Evolutionary conservation across 805 yeast species (phyloP).

Genomic region (Myxozyma udenii): DNA sequence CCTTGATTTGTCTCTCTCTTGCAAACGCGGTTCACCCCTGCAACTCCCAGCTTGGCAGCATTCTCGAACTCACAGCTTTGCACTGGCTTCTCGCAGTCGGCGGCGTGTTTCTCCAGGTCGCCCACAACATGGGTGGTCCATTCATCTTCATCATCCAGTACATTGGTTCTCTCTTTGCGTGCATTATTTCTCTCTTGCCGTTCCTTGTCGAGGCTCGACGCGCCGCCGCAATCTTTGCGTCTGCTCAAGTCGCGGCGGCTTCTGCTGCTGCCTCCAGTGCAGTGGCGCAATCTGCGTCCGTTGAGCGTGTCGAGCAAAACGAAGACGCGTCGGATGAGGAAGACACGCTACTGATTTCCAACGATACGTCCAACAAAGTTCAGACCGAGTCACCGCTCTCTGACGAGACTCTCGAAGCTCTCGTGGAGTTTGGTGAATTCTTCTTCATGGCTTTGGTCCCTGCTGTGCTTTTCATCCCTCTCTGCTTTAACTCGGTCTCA

Average conservation of each 20-base stretch:
- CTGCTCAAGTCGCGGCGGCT: neutral
- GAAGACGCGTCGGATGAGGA: slow-evolving; percentile 14
- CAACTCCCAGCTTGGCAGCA: neutral
- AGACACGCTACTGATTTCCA: slow-evolving; percentile 3
- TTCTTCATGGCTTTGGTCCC: slow-evolving; percentile 11
- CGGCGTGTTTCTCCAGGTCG: slow-evolving; percentile 1
- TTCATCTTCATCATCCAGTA: slow-evolving; percentile 13
- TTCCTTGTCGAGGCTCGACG: slow-evolving; percentile 4
- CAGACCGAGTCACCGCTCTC: neutral
- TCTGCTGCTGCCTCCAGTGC: neutral
- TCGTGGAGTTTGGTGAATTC: slow-evolving; percentile 9
- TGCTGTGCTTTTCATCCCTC: neutral
- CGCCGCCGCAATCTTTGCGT: neutral
- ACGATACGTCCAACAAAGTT: neutral
- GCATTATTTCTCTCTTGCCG: slow-evolving; percentile 2
- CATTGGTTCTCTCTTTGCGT: slow-evolving; percentile 8
- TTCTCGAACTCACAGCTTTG: slow-evolving; percentile 9
- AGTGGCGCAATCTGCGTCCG: neutral
- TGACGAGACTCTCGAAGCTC: neutral
- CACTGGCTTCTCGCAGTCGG: slow-evolving; percentile 16
- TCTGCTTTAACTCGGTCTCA: slow-evolving; percentile 9
- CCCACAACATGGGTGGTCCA: slow-evolving; percentile 8
- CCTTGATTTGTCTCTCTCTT: slow-evolving; percentile 1
- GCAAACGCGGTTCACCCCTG: slow-evolving; percentile 7
- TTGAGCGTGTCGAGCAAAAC: neutral